phyloP scores from a whole-genome alignment of 2,329 filamentous ascomycete species.

The Diplodia sapinea region DNA sequence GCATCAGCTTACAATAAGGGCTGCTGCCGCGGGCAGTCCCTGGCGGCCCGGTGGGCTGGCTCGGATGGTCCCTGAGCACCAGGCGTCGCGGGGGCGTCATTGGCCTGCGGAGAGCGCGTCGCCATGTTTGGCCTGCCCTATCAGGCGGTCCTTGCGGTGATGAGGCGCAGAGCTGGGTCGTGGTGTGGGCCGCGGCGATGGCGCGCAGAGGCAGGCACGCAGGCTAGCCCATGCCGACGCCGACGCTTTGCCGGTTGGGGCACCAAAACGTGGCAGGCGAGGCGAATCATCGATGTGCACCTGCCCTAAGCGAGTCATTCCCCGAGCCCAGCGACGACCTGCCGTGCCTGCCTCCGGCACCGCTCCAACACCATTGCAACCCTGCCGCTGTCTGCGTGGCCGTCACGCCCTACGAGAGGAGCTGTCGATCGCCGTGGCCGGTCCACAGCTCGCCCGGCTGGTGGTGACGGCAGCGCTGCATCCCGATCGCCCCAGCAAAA shows the following conservation, averaged over 20 bases:
- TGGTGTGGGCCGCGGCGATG: constrained; percentile 15
- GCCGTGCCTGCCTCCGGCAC: not conserved
- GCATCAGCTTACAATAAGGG: constrained; percentile 13
- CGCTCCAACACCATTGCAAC: not conserved
- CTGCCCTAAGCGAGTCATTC: constrained; percentile 19
- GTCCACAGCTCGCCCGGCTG: not conserved
- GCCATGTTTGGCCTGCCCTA: constrained; percentile 7
- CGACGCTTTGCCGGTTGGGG: constrained; percentile 10
- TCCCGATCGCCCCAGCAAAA: not conserved
- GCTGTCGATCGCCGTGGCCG: constrained; percentile 1
- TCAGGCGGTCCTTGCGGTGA: not conserved
- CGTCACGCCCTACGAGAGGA: not conserved
- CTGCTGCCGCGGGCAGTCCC: not conserved
- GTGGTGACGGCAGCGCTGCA: constrained; percentile 3
- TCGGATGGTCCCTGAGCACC: constrained; percentile 3
- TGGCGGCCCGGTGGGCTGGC: not conserved
- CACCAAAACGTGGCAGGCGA: constrained; percentile 17
- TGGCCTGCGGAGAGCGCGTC: not conserved
- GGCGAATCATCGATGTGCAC: constrained; percentile 14
- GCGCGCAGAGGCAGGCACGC: constrained; percentile 3
- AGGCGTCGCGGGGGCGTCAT: constrained; percentile 3
- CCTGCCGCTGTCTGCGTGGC: not conserved
- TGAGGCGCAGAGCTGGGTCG: not conserved
- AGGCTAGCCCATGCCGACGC: not conserved
- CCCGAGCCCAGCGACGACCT: not conserved